Evolutionary conservation across 345 rosid genomes (phyloP).

Genomic region (Balakata baccata): DNA sequence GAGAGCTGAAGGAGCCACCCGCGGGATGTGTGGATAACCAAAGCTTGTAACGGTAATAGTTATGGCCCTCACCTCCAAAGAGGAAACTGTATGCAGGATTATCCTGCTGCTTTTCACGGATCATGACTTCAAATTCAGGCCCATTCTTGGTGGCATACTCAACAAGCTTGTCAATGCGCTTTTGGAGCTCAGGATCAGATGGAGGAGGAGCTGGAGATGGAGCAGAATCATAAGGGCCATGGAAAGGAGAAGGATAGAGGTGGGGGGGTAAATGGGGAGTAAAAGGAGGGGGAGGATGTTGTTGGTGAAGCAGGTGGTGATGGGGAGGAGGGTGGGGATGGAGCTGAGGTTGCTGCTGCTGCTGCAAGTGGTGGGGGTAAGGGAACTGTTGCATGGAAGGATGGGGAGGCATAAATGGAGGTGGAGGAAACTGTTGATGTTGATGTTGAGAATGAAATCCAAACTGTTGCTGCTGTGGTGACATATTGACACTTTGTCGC

Average conservation of each 20-base stretch:
- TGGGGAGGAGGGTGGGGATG: constrained; percentile 61
- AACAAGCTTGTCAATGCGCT: constrained; percentile 92
- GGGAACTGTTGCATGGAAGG: constrained; percentile 83
- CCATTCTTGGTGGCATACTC: constrained; percentile 91
- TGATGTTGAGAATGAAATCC: constrained; percentile 87
- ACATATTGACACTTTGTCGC: constrained; percentile 9
- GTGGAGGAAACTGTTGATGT: constrained; percentile 53
- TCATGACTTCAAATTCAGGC: constrained; percentile 94
- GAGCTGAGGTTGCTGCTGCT: constrained; percentile 55
- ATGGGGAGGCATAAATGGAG: constrained; percentile 70
- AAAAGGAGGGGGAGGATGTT: constrained; percentile 59
- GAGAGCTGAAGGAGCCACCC: constrained; percentile 56
- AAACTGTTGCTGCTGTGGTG: constrained; percentile 52
- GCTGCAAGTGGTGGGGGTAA: constrained; percentile 74
- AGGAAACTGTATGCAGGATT: constrained; percentile 87
- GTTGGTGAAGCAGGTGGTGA: constrained; percentile 55
- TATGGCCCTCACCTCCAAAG: constrained; percentile 92
- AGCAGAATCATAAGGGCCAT: constrained; percentile 61
- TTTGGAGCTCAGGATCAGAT: constrained; percentile 89
- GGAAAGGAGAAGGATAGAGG: constrained; percentile 62
- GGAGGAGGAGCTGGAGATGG: constrained; percentile 78
- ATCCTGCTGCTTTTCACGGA: constrained; percentile 90
- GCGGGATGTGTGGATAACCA: constrained; percentile 66
- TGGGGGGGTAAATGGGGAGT: constrained; percentile 68
- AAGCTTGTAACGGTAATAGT: constrained; percentile 78